Percentiles rank a stretch among this genome's conserved stretches.
Conservation (phyloP, 345 rosid species). For the Camelina hispida region DNA sequence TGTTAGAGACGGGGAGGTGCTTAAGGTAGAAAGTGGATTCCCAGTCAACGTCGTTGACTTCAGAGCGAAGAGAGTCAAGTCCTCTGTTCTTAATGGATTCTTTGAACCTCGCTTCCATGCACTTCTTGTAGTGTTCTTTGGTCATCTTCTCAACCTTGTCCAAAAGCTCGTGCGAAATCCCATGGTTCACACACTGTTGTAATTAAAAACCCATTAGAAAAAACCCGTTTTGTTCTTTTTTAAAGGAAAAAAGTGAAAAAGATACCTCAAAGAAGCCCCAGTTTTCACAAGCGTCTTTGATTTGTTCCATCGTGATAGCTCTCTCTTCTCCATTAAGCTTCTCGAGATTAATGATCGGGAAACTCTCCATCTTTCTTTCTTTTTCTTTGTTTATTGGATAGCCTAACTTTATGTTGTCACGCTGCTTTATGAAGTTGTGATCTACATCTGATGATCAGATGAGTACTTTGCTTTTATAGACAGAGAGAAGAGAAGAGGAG, state of each 20-base stretch:
- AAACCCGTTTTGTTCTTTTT: too few relatives aligned
- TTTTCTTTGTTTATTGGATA: neutral
- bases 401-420: conserved; percentile 36
- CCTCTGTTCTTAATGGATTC: conserved; percentile 71
- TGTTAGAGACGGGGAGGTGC: conserved; percentile 77
- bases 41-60: conserved; percentile 89
- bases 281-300: conserved; percentile 94
- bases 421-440: conserved; percentile 25
- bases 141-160: conserved; percentile 81
- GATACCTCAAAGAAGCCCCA: conserved; percentile 98
- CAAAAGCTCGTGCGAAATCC: conserved; percentile 65
- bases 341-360: conserved; percentile 74
- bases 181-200: conserved; percentile 85
- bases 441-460: conserved; percentile 25
- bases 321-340: conserved; percentile 74
- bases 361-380: conserved; percentile 56
- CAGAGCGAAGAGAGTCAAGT: conserved; percentile 60
- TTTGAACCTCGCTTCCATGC: conserved; percentile 85
- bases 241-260: neutral
- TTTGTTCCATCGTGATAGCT: conserved; percentile 61
- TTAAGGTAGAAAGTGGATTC: conserved; percentile 79
- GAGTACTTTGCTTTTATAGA: conserved; percentile 35
- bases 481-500: conserved; percentile 32
- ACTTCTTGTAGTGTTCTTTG: conserved; percentile 78
- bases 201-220: too few relatives aligned